Base-by-base conservation (phyloP, 23 red algal species). In the Gracilaria gracilis region DNA sequence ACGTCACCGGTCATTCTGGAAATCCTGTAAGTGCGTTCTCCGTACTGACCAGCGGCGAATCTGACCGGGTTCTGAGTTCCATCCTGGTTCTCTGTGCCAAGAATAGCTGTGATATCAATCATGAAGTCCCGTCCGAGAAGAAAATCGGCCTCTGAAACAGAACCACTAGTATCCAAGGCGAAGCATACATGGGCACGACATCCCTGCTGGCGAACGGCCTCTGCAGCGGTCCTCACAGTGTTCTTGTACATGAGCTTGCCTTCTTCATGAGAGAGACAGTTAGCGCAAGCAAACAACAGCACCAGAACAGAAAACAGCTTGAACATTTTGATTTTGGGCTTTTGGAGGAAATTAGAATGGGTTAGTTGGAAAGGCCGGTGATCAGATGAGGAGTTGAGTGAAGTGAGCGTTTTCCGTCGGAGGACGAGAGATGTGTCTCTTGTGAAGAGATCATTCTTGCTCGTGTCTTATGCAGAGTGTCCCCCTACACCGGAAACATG, bases 41-140 rank as follows among this genome's bases (percentile, higher is more conserved):
- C 67, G 20, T 88, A 88, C 31, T 88, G 84, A n/a, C 44, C 47
- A 37, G 84, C 84, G 49, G 84, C 84, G 11, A 78, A 42, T 28
- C 61, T 53, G 24, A 48, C 16, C 2, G 20, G 39, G 33, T 21
- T 51, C 20, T 88, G 69, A 20, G 29, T 19, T 20, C 32, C 37
- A n/a, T n/a, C n/a, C n/a, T n/a, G 39, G 33, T 21, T 51, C 20
- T 88, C 84, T 2, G 29, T 24, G 7, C 32, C 37, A 57, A 88
- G 1, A 24, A 88, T 69, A 12, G 84, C 0, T 15, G 29, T 44
- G 21, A 88, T 51, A 75, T 88, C 84, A 15, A 88, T 37, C 2
- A 88, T 17, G 47, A 88, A 88, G 38, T 75, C 33, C 47, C 36
- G 77, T 38, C 61, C 39, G 19, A 73, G 16, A 17, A 9, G 0